Evolutionary conservation across 441 rosid genomes (phyloP), one percentile per base, ranked within the genome.

Genomic region (Cnidoscolus chayamansa): DNA sequence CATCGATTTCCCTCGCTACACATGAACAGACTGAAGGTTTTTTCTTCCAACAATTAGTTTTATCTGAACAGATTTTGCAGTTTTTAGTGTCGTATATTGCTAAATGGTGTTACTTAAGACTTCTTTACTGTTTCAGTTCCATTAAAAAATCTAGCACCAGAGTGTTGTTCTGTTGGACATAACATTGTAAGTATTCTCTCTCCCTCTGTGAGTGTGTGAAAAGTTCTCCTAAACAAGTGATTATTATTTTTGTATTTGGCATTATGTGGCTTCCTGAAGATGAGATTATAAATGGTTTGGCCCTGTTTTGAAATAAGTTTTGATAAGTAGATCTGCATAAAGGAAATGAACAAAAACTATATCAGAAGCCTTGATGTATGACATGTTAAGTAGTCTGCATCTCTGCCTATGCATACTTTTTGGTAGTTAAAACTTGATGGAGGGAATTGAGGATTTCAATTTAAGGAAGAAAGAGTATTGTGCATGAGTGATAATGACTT

Each of bases 181-280:
- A 78, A 74, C 75, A 68, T 72, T 77, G 93, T 90, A 83, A 83
- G 88, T 80, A 45, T 65, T 17, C 16, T 59, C 2, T 40, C 25
- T n/a, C 60, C 67, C 63, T 68, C 70, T 49, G 32, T 19, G 17
- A 25, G 25, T 35, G 3, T 51, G 63, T 25, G 54, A 25, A 48
- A 62, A 57, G 13, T 10, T 63, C 31, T 59, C 25, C 11, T 35
- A 45, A 63, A 56, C 2, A 17, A 13, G 0, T 70, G 59, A 45
- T 57, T 64, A 1, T 25, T 35, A 67, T 15, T 35, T 10, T 48
- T 50, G 4, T 68, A 19, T 68, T 16, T 16, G 7, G 50, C 37
- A 45, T 54, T 17, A 11, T 10, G 55, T 53, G 45, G 53, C 37
- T 71, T 45, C 37, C 40, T 40, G 37, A 35, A 10, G 25, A 72